Conservation (phyloP, 371 early-diverging fungal genomes). For the Rhizopus delemar region DNA sequence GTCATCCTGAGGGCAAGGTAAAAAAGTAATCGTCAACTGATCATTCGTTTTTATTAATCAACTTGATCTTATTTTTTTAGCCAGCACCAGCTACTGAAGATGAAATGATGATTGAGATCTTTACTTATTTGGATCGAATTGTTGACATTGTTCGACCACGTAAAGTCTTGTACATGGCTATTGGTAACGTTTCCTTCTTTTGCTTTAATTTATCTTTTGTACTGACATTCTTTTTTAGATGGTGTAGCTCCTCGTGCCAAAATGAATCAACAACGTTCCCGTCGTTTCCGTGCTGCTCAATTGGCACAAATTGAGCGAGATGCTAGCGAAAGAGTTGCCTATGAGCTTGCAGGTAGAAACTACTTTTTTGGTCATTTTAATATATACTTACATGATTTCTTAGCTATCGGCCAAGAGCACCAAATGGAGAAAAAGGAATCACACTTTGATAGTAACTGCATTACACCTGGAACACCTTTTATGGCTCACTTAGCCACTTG, state of each 20-base stretch:
- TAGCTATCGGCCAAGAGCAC: conserved; percentile 53
- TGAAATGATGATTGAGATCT: conserved; percentile 93
- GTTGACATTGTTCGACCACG: conserved; percentile 91
- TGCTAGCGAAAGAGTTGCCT: conserved; percentile 67
- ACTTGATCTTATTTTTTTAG: conserved; percentile 33
- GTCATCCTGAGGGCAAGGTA: conserved; percentile 91
- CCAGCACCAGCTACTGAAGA: conserved; percentile 91
- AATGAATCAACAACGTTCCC: conserved; percentile 99
- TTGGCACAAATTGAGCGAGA: conserved; percentile 79
- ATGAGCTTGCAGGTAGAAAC: conserved; percentile 60
- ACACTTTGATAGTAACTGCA: conserved; percentile 97
- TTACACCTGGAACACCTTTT: conserved; percentile 99
- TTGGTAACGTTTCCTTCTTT: conserved; percentile 57
- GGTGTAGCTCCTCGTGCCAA: conserved; percentile 99
- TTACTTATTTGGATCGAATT: conserved; percentile 94
- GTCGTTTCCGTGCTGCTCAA: conserved; percentile 95
- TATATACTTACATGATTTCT: neutral
- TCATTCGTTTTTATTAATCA: neutral
- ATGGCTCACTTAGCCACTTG: conserved; percentile 91
- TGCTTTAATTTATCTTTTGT: neutral
- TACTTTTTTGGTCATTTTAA: neutral
- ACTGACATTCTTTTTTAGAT: conserved; percentile 57
- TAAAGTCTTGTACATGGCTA: conserved; percentile 96
- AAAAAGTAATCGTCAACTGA: neutral
- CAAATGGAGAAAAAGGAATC: conserved; percentile 61